Evolutionary conservation across 2,329 filamentous ascomycete species (phyloP).

Genomic region (Pseudogymnoascus sp.): DNA sequence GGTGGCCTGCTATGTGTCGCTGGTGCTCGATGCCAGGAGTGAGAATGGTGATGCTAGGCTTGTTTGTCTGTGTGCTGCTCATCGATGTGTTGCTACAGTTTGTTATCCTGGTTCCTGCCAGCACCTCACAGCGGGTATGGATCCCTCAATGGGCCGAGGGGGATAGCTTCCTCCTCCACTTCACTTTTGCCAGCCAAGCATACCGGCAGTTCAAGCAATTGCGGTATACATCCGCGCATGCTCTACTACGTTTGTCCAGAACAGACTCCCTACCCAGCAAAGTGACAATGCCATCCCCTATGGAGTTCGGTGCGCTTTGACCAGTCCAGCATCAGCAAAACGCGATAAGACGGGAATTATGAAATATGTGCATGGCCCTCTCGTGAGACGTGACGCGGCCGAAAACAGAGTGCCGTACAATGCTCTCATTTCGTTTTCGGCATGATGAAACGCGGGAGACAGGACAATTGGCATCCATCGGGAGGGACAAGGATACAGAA

Average conservation of each 20-base stretch:
- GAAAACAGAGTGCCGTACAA: not conserved
- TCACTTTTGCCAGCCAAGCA: not conserved
- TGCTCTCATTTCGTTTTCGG: slow-evolving; percentile 3
- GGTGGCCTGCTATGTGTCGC: not conserved
- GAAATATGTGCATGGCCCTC: not conserved
- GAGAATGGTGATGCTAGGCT: not conserved
- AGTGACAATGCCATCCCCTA: not conserved
- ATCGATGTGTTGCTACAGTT: not conserved
- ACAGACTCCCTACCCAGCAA: not conserved
- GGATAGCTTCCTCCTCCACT: not conserved
- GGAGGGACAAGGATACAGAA: not conserved
- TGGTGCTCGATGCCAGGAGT: not conserved
- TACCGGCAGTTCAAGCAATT: not conserved
- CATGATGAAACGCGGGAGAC: not conserved
- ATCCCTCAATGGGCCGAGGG: not conserved
- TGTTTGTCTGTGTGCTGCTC: not conserved
- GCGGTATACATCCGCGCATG: not conserved
- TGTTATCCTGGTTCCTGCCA: no score
- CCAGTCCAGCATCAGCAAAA: not conserved
- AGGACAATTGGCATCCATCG: not conserved
- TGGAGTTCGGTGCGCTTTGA: not conserved
- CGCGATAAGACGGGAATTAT: not conserved
- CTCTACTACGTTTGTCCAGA: not conserved
- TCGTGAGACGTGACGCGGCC: not conserved
- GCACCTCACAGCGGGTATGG: not conserved